Evolutionary conservation across 2,329 filamentous ascomycete species (phyloP).

Genomic region (Phyllosticta paracitricarpa): DNA sequence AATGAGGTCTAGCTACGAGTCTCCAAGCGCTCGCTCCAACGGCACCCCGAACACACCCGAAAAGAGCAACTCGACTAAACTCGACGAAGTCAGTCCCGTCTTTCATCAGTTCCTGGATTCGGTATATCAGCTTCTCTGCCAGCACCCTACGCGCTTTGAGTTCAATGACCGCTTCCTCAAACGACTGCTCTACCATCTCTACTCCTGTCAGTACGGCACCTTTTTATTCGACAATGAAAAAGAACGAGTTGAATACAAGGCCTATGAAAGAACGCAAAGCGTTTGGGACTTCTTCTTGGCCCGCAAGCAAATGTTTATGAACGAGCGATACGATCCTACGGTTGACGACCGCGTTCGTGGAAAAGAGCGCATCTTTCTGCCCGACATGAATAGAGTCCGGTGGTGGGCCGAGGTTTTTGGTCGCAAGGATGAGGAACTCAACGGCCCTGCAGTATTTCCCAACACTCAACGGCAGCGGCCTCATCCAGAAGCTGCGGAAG

Average conservation of each 20-base stretch:
- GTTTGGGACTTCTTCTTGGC: conserved; percentile 96
- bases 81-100: conserved; percentile 88
- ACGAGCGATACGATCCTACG: conserved; percentile 63
- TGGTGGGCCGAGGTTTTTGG: conserved; percentile 94
- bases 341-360: conserved; percentile 72
- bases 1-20: conserved; percentile 13
- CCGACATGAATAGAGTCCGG: conserved; percentile 63
- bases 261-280: conserved; percentile 64
- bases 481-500: conserved; percentile 14
- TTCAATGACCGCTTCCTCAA: conserved; percentile 92
- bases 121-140: conserved; percentile 78
- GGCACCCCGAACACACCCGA: conserved; percentile 28
- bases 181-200: conserved; percentile 82
- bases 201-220: conserved; percentile 93
- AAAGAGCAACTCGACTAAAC: conserved; percentile 57
- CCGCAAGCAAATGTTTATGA: conserved; percentile 69
- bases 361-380: conserved; percentile 75
- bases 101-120: conserved; percentile 98
- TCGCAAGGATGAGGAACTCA: conserved; percentile 86
- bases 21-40: conserved; percentile 17
- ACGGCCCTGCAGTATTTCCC: conserved; percentile 40
- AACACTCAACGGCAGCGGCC: background rate
- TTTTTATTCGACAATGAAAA: conserved; percentile 95
- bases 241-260: conserved; percentile 62
- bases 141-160: conserved; percentile 82